Evolutionary conservation across 2,329 filamentous ascomycete species (phyloP).

Genomic region (Talaromyces rugulosus): DNA sequence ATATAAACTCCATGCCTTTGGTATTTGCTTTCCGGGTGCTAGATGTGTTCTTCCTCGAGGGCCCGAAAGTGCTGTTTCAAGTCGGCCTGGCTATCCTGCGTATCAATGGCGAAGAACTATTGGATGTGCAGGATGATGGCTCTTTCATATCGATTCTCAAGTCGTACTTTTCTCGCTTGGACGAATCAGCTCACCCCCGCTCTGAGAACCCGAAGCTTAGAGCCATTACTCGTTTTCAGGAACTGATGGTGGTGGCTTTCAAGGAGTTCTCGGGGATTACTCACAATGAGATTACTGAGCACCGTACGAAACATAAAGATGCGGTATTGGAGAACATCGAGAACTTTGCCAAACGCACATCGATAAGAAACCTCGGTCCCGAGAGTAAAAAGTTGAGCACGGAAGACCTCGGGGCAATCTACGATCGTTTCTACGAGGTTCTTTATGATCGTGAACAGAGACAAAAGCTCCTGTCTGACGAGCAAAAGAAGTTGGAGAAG

Average conservation of each 20-base stretch:
- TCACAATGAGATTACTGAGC: slow-evolving; percentile 83
- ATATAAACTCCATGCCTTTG: slow-evolving; percentile 98
- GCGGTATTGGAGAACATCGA: slow-evolving; percentile 93
- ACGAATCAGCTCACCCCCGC: slow-evolving; percentile 92
- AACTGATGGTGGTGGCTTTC: slow-evolving; percentile 98
- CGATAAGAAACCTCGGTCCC: slow-evolving; percentile 89
- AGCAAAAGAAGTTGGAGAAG: slow-evolving; percentile 61
- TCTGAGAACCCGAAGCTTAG: slow-evolving; percentile 93
- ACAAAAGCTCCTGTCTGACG: slow-evolving; percentile 71
- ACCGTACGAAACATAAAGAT: slow-evolving; percentile 88
- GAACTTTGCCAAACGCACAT: slow-evolving; percentile 93
- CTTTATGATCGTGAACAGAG: slow-evolving; percentile 89
- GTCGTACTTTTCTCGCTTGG: slow-evolving; percentile 84
- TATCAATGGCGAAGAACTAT: slow-evolving; percentile 92
- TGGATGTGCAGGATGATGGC: slow-evolving; percentile 90
- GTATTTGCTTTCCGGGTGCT: slow-evolving; percentile 95
- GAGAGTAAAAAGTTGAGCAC: slow-evolving; percentile 87
- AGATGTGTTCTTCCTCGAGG: slow-evolving; percentile 97
- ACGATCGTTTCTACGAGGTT: slow-evolving; percentile 89
- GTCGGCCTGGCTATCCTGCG: slow-evolving; percentile 93
- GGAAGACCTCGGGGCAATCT: slow-evolving; percentile 83
- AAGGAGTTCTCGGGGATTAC: slow-evolving; percentile 97
- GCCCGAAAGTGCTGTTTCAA: slow-evolving; percentile 95
- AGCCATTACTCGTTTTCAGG: slow-evolving; percentile 92
- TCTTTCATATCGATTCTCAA: slow-evolving; percentile 96